Evolutionary conservation across 2,329 filamentous ascomycete genomes (phyloP), one percentile per base, ranked within the genome.

Genomic region (Fusarium oxysporum): DNA sequence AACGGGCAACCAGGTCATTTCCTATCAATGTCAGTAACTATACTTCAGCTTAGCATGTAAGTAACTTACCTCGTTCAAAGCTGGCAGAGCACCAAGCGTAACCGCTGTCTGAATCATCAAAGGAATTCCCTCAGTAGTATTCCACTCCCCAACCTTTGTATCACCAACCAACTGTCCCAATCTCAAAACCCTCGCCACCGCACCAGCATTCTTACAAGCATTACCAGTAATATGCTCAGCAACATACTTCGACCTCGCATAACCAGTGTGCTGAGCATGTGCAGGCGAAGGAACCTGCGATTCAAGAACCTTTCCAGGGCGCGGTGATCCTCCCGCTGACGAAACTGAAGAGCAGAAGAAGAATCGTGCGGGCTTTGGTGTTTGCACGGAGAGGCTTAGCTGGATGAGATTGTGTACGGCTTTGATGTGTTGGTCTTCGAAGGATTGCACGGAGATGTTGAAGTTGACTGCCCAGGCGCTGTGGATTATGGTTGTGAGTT

Each of bases 391-490:
- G 0, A 71, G 47, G 35, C 83, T 85, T 1, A 88, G 71, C 3
- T 79, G 77, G 21, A 88, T 81, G 2, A 89, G 81, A 62, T 87
- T 85, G 13, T 80, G 77, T 0, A 85, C 80, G 0, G 85, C 86
- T 17, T 77, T 81, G 61, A 89, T 84, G 70, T 85, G 82, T 59
- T 86, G 80, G 11, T 79, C 74, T 43, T 88, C 87, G 60, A 89
- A 89, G 43, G 82, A 86, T 16, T 80, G 78, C 0, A 89, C 81
- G 0, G 80, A 79, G 51, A 88, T 82, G 74, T 88, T 89, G 78
- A 89, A 89, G 76, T 89, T 89, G 12, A 89, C 87, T 0, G 85
- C 81, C 87, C 87, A 88, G 0, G 87, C 86, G 68, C 82, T 81
- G 77, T 89, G 86, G 30, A 89, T 85, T 25, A 87, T 81, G 12